Evolutionary conservation across 2,329 filamentous ascomycete genomes (phyloP).

Genomic region (Fusarium napiforme): DNA sequence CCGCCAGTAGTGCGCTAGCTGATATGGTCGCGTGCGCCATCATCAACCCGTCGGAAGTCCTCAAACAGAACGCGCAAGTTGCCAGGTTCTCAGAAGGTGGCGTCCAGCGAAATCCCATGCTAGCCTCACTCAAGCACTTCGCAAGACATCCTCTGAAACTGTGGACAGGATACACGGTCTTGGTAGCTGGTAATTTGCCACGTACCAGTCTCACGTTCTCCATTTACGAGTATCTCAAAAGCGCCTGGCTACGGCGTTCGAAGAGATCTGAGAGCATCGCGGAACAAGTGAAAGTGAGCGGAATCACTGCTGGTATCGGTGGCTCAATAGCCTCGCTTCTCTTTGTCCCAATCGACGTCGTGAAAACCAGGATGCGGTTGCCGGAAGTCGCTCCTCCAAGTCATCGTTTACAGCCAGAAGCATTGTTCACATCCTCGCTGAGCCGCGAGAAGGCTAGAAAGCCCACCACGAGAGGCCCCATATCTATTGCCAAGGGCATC

Average conservation of each 20-base stretch:
- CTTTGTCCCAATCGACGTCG: slow-evolving; percentile 20
- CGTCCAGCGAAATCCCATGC: neutral
- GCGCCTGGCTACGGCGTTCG: neutral
- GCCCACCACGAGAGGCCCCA: slow-evolving; percentile 3
- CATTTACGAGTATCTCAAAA: slow-evolving; percentile 28
- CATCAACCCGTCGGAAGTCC: slow-evolving; percentile 30
- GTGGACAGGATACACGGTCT: slow-evolving; percentile 28
- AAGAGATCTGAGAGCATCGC: neutral
- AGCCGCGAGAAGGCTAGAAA: slow-evolving; percentile 10
- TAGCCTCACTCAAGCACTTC: slow-evolving; percentile 17
- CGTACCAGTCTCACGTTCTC: slow-evolving; percentile 28
- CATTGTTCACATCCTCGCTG: neutral
- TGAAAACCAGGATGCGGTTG: slow-evolving; percentile 30
- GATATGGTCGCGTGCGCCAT: slow-evolving; percentile 32
- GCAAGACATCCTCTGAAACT: slow-evolving; percentile 16
- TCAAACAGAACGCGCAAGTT: slow-evolving; percentile 28
- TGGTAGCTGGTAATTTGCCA: slow-evolving; percentile 27
- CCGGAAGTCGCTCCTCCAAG: neutral
- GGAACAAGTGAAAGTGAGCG: slow-evolving; percentile 23
- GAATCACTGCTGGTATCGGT: slow-evolving; percentile 20
- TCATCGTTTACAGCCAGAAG: slow-evolving; percentile 9
- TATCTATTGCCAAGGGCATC: slow-evolving; percentile 21
- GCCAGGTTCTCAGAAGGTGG: slow-evolving; percentile 14
- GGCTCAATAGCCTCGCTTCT: slow-evolving; percentile 22
- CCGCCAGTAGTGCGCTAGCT: slow-evolving; percentile 19